Conservation (phyloP, 1,284 basidiomycete genomes). For the Melampsora americana region DNA sequence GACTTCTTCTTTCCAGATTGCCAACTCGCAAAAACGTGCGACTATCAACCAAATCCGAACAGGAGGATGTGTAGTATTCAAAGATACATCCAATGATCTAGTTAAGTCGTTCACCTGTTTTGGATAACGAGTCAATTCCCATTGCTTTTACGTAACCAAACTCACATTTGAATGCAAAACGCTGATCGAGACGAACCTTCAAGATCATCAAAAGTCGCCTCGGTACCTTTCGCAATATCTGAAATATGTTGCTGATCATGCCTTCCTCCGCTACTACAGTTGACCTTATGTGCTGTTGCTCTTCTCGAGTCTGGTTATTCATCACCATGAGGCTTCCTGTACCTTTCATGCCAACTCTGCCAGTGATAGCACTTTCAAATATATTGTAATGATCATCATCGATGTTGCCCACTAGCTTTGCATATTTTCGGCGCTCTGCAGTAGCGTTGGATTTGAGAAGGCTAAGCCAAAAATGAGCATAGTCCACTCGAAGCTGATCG, state of each 20-base stretch:
- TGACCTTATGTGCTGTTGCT: conserved; percentile 71
- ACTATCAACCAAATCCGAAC: conserved; percentile 86
- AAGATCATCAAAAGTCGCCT: conserved; percentile 71
- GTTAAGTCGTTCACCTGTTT: conserved; percentile 49
- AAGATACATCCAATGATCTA: conserved; percentile 61
- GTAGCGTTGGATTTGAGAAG: conserved; percentile 68
- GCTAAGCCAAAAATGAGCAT: conserved; percentile 72
- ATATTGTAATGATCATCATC: conserved; percentile 65
- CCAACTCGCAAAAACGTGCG: conserved; percentile 79
- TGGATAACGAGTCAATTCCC: conserved; percentile 6
- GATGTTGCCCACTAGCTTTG: conserved; percentile 78
- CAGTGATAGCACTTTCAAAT: conserved; percentile 82
- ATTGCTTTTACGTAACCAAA: conserved; percentile 62
- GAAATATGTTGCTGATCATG: conserved; percentile 74
- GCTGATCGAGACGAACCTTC: conserved; percentile 57
- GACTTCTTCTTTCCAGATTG: conserved; percentile 76
- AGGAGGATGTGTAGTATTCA: conserved; percentile 59
- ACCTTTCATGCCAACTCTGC: conserved; percentile 60
- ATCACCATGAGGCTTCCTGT: conserved; percentile 73
- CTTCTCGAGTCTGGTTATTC: conserved; percentile 65
- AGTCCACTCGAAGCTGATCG: conserved; percentile 66
- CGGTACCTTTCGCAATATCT: conserved; percentile 76
- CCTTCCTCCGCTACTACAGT: conserved; percentile 78
- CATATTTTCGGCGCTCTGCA: conserved; percentile 73
- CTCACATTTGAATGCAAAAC: conserved; percentile 63